Base-by-base conservation (phyloP, 257 asterid species). In the Fraxinus pennsylvanica region DNA sequence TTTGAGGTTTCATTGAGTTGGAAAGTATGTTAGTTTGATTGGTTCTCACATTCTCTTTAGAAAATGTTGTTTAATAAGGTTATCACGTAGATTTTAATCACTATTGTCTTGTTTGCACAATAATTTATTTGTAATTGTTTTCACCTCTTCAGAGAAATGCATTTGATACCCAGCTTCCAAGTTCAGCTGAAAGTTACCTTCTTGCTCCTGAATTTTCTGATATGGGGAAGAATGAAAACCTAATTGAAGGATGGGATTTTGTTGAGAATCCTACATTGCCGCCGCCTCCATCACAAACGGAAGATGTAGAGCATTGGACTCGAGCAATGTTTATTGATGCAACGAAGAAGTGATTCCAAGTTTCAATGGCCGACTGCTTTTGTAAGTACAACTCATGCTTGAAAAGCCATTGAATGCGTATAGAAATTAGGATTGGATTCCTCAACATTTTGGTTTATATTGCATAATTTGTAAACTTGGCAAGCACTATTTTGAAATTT, bases 281-380 rank as follows among this genome's bases (percentile, higher is more conserved):
- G 71, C 99, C 99, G 76, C 99, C 98, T 54, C 98, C 99, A 68
- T 95, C 99, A 66, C 97, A 91, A 80, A 89, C 87, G 14, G 97
- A 95, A 86, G 99, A 96, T 75, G 97, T 96, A 78, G 99, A 96
- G 87, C 99, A 96, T 75, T 96, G 99, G 99, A 92, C 94, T 68
- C 92, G 99, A 8, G 99, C 99, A 59, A 93, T 93, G 99, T 86
- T 95, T 77, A 89, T 93, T 69, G 99, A 95, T 80, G 99, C 97
- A 22, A 96, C 94, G 39, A 95, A 90, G 90, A 96, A 89, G 85
- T 93, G 90, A 93, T 80, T 70, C 15, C 36, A 61, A 61, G 67
- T 65, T 80, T 41, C 54, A 39, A 30, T 41, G 76, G 41, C 73
- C 68, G 81, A 75, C 59, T 73, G 14, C 81, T 81, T 66, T 77